Base-by-base conservation (phyloP, 176 grass and related monocot species). In the Bothriochloa decipiens region DNA sequence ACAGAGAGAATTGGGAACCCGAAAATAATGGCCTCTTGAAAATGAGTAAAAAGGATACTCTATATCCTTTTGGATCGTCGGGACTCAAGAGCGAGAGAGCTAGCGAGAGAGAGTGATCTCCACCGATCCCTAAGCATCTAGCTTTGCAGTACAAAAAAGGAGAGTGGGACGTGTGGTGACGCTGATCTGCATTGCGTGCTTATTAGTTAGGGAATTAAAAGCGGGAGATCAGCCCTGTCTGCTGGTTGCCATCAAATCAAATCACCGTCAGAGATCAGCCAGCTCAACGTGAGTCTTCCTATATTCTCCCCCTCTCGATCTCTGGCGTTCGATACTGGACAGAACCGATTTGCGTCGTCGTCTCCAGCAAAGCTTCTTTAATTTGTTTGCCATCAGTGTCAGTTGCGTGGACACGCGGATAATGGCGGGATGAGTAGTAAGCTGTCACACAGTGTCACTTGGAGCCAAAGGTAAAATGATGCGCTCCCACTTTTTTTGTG, bases 381-480 rank as follows among this genome's bases (percentile, higher is more conserved):
- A 1, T 57, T 57, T 22, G 36, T 41, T 40, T 68, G 18, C 0
- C 49, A 52, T 37, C 11, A 22, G 16, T 37, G 33, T 37, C 3
- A 57, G 20, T 57, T 57, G 18, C 9, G 53, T 57, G 53, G 8
- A n/a, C 20, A 4, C 5, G 36, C 36, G 33, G 12, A 61, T 37
- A 8, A 40, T 10, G 33, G 52, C 22, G 11, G 11, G 11, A 25
- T 60, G 55, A 58, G 75, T 58, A 61, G 20, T 37, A 62, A 35
- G 52, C 20, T 58, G 20, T 58, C n/a, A n/a, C 20, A 18, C 1
- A 25, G 18, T 23, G 33, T 87, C 62, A 25, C 86, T 83, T 79
- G 74, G 8, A 73, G 13, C 8, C 5, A 20, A 83, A 83, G 81
- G 57, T 79, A 83, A 72, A 65, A 64, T 32, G 63, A 70, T 87